Base-by-base conservation (phyloP, 345 rosid genomes). In the Geranium brycei region DNA sequence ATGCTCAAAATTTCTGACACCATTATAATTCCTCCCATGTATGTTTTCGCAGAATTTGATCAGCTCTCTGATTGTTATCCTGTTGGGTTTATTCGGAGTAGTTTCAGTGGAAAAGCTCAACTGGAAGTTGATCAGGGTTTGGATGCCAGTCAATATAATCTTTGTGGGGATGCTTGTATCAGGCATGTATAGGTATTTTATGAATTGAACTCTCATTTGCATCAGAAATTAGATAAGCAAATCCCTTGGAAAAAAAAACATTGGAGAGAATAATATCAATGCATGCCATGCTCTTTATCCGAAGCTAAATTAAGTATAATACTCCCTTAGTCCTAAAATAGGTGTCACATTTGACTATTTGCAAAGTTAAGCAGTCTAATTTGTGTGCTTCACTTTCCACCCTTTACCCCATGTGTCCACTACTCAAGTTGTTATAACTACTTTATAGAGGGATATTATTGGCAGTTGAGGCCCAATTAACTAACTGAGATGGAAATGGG, bases 111-210 rank as follows among this genome's bases (percentile, higher is more conserved):
- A 87, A 63, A 86, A 76, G 73, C 82, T 92, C 32, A 87, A 81
- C n/a, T 86, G 95, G 96, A 92, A 86, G 81, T 71, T 92, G 66
- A 64, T 86, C 19, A 80, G 71, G 81, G 75, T 85, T 51, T 92
- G 98, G 98, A 71, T 89, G 60, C 98, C 98, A 68, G 98, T 87
- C 76, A 92, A 92, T 70, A 59, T 85, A 64, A 89, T 89, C 69
- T 92, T 92, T 58, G 87, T 92, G 8, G 98, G 98, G 61, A 92
- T 92, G 98, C 85, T 92, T 64, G 82, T 86, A 17, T 89, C 95
- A 0, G 88, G 98, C 73, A 89, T 89, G 95, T 89, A 83, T 68
- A 92, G 98, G 96, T 92, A 77, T 66, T 47, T 47, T 47, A 47
- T 11, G 11, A 35, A 47, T 47, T 13, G 14, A 47, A 13, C 11